phyloP scores from a whole-genome alignment of 208 protist species.

The Crithidia expoeki region DNA sequence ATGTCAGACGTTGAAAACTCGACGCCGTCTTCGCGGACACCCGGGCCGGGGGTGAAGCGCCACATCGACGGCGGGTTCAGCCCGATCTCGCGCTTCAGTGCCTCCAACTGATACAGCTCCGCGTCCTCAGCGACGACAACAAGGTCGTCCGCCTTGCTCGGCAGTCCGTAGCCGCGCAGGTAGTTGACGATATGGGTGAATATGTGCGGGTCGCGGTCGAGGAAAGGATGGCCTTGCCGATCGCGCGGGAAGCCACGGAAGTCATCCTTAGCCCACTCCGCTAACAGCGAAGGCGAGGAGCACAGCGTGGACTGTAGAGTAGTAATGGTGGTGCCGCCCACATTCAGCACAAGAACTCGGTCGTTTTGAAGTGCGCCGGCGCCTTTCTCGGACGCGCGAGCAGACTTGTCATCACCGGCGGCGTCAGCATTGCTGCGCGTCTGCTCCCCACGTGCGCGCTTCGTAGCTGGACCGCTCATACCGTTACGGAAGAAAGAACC shows the following conservation, averaged over 20 bases:
- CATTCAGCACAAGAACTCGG: slow-evolving; percentile 64
- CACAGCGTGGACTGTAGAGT: slow-evolving; percentile 77
- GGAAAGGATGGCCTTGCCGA: slow-evolving; percentile 69
- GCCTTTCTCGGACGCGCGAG: slow-evolving; percentile 10
- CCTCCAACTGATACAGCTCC: slow-evolving; percentile 58
- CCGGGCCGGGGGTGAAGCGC: slow-evolving; percentile 78
- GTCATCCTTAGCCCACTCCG: slow-evolving; percentile 64
- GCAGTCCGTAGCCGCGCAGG: slow-evolving; percentile 83
- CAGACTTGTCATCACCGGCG: slow-evolving; percentile 1
- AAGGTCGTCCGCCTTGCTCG: slow-evolving; percentile 60
- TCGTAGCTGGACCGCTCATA: slow-evolving; percentile 25
- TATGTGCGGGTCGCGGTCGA: slow-evolving; percentile 82
- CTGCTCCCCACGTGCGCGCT: slow-evolving; percentile 17
- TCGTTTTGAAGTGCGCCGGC: slow-evolving; percentile 19
- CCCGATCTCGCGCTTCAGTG: slow-evolving; percentile 59
- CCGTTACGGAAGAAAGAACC: no score
- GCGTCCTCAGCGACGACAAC: slow-evolving; percentile 82
- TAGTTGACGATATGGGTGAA: slow-evolving; percentile 87
- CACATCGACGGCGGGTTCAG: slow-evolving; percentile 51
- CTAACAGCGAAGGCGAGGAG: slow-evolving; percentile 58
- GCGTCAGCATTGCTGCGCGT: slow-evolving; percentile 13
- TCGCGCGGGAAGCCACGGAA: slow-evolving; percentile 81
- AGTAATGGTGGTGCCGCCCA: slow-evolving; percentile 71
- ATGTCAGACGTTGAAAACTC: slow-evolving; percentile 80
- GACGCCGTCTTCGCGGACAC: slow-evolving; percentile 57